Evolutionary conservation across 805 yeast genomes (phyloP).

Genomic region (Kazachstania viticola): DNA sequence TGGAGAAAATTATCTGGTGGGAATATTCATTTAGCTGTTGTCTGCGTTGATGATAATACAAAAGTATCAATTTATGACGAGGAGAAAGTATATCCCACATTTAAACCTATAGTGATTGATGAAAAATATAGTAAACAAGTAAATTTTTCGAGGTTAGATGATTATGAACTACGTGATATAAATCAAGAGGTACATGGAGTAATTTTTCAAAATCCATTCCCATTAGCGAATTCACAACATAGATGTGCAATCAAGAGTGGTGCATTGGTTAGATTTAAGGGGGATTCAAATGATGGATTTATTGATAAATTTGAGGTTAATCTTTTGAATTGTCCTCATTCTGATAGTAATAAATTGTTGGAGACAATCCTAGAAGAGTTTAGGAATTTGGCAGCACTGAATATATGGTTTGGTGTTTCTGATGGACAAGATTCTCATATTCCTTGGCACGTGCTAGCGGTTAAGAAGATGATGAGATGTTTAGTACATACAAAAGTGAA

Average conservation of each 20-base stretch:
- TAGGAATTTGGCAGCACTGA: constrained; percentile 38
- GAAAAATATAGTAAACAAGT: constrained; percentile 11
- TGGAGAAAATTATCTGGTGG: constrained; percentile 63
- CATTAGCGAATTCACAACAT: constrained; percentile 59
- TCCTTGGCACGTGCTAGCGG: constrained; percentile 70
- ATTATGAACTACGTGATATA: constrained; percentile 35
- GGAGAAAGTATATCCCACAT: constrained; percentile 25
- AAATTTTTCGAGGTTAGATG: constrained; percentile 11
- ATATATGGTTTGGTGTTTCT: constrained; percentile 30
- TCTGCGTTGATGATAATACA: constrained; percentile 53
- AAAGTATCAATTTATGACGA: constrained; percentile 30
- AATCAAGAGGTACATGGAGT: constrained; percentile 44
- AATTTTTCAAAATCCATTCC: constrained; percentile 47
- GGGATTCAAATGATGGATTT: constrained; percentile 13
- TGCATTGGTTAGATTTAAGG: constrained; percentile 37
- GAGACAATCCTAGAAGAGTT: constrained; percentile 47
- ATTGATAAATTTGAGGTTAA: constrained; percentile 46
- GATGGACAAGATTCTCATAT: constrained; percentile 31
- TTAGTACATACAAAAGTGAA: constrained; percentile 48
- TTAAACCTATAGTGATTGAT: constrained; percentile 25
- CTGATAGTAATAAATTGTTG: constrained; percentile 46
- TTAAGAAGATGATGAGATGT: constrained; percentile 45
- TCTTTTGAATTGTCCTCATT: constrained; percentile 61
- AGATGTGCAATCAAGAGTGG: constrained; percentile 64
- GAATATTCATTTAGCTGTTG: constrained; percentile 52